A percentile compares a stretch with the other conserved stretches of the same genome.
Evolutionary conservation across 2,329 filamentous ascomycete genomes (phyloP).

Genomic region (Colletotrichum zoysiae): DNA sequence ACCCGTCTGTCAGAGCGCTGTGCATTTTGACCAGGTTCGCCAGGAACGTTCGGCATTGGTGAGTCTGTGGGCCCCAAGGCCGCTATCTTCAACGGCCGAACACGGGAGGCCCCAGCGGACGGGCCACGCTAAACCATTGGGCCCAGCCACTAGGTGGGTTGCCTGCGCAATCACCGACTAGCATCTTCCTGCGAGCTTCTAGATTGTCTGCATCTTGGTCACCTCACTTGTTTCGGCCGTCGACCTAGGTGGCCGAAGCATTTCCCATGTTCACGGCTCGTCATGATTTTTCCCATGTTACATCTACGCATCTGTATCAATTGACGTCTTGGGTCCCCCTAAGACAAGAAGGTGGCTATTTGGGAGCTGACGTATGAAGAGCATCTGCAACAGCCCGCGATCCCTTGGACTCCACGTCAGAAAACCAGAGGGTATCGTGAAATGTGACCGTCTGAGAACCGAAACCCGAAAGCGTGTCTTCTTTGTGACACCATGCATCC

Average conservation of each 20-base stretch:
- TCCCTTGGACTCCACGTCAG: conserved; percentile 1
- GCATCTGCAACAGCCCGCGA: background rate
- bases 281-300: background rate
- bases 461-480: conserved; percentile 3
- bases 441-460: background rate
- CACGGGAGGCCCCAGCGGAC: conserved; percentile 31
- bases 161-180: background rate
- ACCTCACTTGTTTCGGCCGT: background rate
- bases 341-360: background rate
- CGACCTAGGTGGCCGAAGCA: background rate
- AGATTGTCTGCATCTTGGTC: conserved; percentile 7
- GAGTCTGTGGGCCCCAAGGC: background rate
- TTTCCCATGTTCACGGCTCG: background rate
- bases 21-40: conserved; percentile 10
- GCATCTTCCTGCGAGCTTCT: conserved; percentile 13
- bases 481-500: background rate
- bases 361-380: conserved; percentile 1
- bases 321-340: background rate
- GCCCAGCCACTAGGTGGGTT: conserved; percentile 21
- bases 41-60: conserved; percentile 20
- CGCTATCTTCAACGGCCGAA: conserved; percentile 34
- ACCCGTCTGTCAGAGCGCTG: conserved; percentile 27
- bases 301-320: background rate
- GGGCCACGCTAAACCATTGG: conserved; percentile 6
- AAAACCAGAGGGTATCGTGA: background rate